Evolutionary conservation across 2,329 filamentous ascomycete genomes (phyloP).

Genomic region (Ophiocordyceps australis): DNA sequence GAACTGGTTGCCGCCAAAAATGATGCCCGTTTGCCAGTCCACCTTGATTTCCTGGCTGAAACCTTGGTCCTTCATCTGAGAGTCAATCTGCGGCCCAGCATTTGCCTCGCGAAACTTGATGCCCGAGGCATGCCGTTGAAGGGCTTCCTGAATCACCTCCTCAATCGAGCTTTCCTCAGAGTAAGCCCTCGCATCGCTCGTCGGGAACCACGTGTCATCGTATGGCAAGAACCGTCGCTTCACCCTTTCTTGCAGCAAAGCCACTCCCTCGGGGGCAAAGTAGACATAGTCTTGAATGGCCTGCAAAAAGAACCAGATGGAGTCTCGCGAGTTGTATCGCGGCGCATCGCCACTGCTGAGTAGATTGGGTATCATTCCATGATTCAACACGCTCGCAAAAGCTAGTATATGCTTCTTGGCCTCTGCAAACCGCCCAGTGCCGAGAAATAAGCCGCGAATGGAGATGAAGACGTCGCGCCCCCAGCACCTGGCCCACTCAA

Average conservation of each 20-base stretch:
- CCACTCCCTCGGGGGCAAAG: conserved; percentile 59
- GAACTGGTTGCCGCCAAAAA: conserved; percentile 83
- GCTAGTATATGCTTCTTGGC: conserved; percentile 88
- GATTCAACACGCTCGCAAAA: conserved; percentile 91
- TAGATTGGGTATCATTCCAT: conserved; percentile 95
- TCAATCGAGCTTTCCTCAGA: conserved; percentile 67
- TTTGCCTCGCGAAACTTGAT: conserved; percentile 92
- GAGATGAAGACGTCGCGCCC: conserved; percentile 96
- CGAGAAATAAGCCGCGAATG: conserved; percentile 76
- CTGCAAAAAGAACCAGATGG: conserved; percentile 95
- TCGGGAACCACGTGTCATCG: conserved; percentile 84
- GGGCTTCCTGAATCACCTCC: conserved; percentile 81
- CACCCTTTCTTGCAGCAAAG: conserved; percentile 59
- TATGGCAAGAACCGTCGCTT: conserved; percentile 82
- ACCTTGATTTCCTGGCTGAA: conserved; percentile 86
- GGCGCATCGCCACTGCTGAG: conserved; percentile 72
- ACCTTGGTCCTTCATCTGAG: conserved; percentile 80
- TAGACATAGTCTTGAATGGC: conserved; percentile 84
- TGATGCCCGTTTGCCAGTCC: conserved; percentile 76
- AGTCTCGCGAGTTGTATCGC: conserved; percentile 90
- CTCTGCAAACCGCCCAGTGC: conserved; percentile 73
- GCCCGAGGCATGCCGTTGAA: conserved; percentile 80
- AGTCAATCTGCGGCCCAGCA: conserved; percentile 72
- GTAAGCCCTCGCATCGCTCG: conserved; percentile 70
- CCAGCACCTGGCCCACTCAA: conserved; percentile 93